Conservation (phyloP, 1,284 basidiomycete species). For the Hemileia vastatrix region DNA sequence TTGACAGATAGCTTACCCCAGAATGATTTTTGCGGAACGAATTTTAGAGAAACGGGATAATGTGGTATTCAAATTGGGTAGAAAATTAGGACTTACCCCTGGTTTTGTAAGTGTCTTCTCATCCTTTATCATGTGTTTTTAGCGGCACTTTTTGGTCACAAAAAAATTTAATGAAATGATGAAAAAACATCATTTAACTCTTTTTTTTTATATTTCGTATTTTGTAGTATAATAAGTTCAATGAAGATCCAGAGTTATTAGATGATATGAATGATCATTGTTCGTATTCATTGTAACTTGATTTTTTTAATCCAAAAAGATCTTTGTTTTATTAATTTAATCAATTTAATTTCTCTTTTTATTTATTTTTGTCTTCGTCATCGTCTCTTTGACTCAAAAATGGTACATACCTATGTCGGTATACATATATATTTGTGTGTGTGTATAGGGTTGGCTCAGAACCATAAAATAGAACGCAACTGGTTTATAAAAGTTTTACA, state of each 20-base stretch:
- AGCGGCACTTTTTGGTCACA: no score
- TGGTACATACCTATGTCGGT: no score
- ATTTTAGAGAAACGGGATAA: slow-evolving; percentile 11
- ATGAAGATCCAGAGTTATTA: slow-evolving; percentile 20
- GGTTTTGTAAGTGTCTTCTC: slow-evolving; percentile 17
- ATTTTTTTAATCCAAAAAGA: not conserved
- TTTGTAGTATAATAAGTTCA: slow-evolving; percentile 23
- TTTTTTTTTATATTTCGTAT: not conserved
- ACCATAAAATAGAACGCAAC: slow-evolving; percentile 50
- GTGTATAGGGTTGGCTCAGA: slow-evolving; percentile 54
- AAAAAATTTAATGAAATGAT: no score
- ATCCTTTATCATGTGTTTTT: not conserved
- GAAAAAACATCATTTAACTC: not conserved
- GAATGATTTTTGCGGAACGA: slow-evolving; percentile 69
- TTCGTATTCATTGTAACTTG: no score
- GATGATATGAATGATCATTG: slow-evolving; percentile 25
- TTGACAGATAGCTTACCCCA: slow-evolving; percentile 75
- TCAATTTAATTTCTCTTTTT: no score
- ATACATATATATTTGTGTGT: no score
- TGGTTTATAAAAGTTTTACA: slow-evolving; percentile 47
- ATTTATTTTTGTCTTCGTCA: no score
- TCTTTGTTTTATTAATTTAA: no score
- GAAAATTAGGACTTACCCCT: slow-evolving; percentile 10
- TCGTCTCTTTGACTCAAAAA: no score
- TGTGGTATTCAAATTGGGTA: slow-evolving; percentile 7